A percentile compares a stretch with the other conserved stretches of the same genome.
Evolutionary conservation across 345 rosid genomes (phyloP).

Genomic region (Sisymbrium irio): DNA sequence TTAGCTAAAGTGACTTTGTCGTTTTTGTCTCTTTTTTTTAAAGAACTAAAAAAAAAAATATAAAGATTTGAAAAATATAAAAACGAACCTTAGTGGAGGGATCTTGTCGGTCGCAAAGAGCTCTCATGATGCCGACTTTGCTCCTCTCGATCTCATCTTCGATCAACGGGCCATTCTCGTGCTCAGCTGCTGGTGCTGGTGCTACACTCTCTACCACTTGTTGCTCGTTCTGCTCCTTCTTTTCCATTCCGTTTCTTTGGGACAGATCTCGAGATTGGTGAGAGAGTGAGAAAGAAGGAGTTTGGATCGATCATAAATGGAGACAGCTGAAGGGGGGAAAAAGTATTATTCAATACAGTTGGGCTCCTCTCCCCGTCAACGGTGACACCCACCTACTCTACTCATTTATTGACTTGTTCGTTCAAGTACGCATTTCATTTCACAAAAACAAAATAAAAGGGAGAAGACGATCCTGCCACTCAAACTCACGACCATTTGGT

Average conservation of each 20-base stretch:
- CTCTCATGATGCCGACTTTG: conserved; percentile 82
- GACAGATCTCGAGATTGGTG: conserved; percentile 23
- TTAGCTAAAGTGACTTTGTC: background rate
- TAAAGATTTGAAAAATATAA: background rate
- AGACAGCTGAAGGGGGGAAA: background rate
- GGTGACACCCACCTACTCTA: conserved; percentile 15
- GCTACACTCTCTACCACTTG: conserved; percentile 3
- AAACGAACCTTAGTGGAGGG: conserved; percentile 60
- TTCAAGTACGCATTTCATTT: background rate
- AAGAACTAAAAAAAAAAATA: background rate
- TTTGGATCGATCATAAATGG: background rate
- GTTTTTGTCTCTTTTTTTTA: background rate
- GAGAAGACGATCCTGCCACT: background rate
- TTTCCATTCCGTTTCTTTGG: conserved; percentile 5
- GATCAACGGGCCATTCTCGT: conserved; percentile 19
- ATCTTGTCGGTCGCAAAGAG: conserved; percentile 68
- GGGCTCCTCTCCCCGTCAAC: conserved; percentile 20
- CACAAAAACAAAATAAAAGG: background rate
- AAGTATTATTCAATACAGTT: background rate
- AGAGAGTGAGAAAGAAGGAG: background rate
- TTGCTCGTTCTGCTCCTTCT: background rate
- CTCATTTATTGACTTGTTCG: conserved; percentile 15
- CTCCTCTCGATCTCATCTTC: conserved; percentile 62
- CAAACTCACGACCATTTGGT: background rate
- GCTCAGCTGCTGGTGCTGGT: conserved; percentile 8